These are phyloP conservation scores for Medicago truncatula DNA, from an alignment of 306 rosid species.

Conservation along the genomic window DNA sequence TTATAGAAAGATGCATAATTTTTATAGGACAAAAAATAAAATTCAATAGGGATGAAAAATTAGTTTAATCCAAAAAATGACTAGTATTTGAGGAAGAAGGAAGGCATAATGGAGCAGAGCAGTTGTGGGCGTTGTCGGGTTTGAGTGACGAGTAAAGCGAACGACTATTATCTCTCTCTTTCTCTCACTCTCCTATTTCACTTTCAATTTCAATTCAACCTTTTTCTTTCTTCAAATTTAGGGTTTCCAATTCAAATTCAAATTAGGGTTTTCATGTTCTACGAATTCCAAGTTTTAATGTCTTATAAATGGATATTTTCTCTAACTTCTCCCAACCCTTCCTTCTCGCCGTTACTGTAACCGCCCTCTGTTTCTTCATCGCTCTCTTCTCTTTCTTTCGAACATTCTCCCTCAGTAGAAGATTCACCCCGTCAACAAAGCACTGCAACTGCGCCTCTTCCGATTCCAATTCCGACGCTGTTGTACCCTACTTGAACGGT, in stretches of 20 bases:
- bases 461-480: slow-evolving; percentile 33
- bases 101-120: no score
- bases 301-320: slow-evolving; percentile 85
- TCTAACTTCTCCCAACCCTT: slow-evolving; percentile 59
- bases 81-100: no score
- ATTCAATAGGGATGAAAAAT: no score
- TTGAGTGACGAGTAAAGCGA: no score
- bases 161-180: no score
- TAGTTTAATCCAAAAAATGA: no score
- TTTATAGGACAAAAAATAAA: no score
- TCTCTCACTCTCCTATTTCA: background rate
- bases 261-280: slow-evolving; percentile 74
- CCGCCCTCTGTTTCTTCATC: slow-evolving; percentile 65
- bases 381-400: slow-evolving; percentile 65
- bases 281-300: slow-evolving; percentile 73
- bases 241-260: slow-evolving; percentile 28
- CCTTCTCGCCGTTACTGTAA: slow-evolving; percentile 59
- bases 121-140: no score
- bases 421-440: slow-evolving; percentile 38
- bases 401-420: slow-evolving; percentile 44
- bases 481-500: slow-evolving; percentile 71
- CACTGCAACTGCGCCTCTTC: slow-evolving; percentile 56
- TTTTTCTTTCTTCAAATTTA: slow-evolving; percentile 36
- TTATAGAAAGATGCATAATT: no score
- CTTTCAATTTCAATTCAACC: background rate